These are phyloP conservation scores for Pythium myriotylum DNA, from an alignment of 352 stramenopile species.

Conservation along the genomic window DNA sequence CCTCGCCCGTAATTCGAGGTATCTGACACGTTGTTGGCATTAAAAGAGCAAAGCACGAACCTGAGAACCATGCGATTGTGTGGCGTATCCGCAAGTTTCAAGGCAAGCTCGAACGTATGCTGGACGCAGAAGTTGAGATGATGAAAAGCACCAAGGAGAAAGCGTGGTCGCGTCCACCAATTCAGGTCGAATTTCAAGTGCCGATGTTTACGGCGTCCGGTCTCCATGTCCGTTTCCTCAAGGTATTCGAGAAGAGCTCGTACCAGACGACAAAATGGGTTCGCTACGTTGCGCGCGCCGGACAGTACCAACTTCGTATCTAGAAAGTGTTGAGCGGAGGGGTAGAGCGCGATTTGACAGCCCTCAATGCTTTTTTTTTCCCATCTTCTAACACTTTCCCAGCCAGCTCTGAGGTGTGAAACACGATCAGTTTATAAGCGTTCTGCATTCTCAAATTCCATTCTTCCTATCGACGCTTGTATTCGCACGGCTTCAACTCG, in stretches of 20 bases:
- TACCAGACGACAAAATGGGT: slow-evolving; percentile 99
- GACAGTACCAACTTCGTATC: slow-evolving; percentile 97
- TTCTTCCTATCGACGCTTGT: slow-evolving; percentile 70
- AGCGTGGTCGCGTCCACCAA: slow-evolving; percentile 95
- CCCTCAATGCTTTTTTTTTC: background rate
- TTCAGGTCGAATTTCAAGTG: slow-evolving; percentile 98
- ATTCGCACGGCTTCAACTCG: slow-evolving; percentile 85
- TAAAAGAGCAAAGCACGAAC: slow-evolving; percentile 95
- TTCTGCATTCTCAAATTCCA: background rate
- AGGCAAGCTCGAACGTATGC: slow-evolving; percentile 93
- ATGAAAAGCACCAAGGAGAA: slow-evolving; percentile 97
- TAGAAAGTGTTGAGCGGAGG: slow-evolving; percentile 39
- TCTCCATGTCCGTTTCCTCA: slow-evolving; percentile 98
- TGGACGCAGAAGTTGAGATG: slow-evolving; percentile 96
- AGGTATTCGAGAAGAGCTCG: slow-evolving; percentile 98
- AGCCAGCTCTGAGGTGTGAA: background rate
- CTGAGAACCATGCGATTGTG: slow-evolving; percentile 97
- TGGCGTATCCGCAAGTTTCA: slow-evolving; percentile 98
- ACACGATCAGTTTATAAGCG: slow-evolving; percentile 5
- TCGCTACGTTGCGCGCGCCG: slow-evolving; percentile 97
- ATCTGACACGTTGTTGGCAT: background rate
- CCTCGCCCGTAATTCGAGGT: too few relatives aligned
- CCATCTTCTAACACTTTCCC: background rate
- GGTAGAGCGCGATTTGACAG: too few relatives aligned
- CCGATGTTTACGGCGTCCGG: slow-evolving; percentile 98